phyloP scores from a whole-genome alignment of 306 rosid genomes.

The Macrotyloma uniflorum region DNA sequence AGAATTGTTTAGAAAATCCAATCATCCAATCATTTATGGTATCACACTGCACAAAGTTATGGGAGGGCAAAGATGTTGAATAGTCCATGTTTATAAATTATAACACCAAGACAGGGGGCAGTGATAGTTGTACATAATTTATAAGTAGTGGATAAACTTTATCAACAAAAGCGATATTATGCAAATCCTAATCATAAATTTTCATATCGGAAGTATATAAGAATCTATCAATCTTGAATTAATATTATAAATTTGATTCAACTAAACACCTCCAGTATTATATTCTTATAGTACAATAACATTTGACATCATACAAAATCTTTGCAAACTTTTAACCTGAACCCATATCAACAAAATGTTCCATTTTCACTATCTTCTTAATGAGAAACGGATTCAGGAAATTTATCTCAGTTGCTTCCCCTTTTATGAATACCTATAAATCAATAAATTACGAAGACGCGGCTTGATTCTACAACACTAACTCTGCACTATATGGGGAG shows the following conservation, averaged over 20 bases:
- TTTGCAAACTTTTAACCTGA: constrained; percentile 48
- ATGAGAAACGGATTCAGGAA: constrained; percentile 23
- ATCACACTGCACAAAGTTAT: neutral
- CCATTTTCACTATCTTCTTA: constrained; percentile 34
- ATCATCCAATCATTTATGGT: constrained; percentile 1
- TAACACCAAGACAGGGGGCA: neutral
- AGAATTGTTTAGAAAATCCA: neutral
- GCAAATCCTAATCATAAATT: constrained; percentile 36
- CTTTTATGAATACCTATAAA: constrained; percentile 17
- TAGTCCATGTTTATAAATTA: neutral
- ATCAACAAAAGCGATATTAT: neutral
- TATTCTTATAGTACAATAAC: constrained; percentile 33
- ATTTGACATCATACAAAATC: constrained; percentile 45
- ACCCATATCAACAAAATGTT: constrained; percentile 43
- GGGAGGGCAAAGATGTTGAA: neutral
- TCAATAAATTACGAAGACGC: constrained; percentile 31
- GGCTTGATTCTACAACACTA: constrained; percentile 48
- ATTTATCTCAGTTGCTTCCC: constrained; percentile 38
- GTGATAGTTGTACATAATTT: constrained; percentile 16
- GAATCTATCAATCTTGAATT: constrained; percentile 34
- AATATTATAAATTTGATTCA: constrained; percentile 37
- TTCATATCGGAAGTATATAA: constrained; percentile 35
- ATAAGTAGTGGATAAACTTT: neutral
- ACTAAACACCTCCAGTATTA: constrained; percentile 34
- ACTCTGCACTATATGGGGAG: constrained; percentile 47